Evolutionary conservation across 768 basidiomycete genomes (phyloP).

Genomic region (Termitomyces sp.): DNA sequence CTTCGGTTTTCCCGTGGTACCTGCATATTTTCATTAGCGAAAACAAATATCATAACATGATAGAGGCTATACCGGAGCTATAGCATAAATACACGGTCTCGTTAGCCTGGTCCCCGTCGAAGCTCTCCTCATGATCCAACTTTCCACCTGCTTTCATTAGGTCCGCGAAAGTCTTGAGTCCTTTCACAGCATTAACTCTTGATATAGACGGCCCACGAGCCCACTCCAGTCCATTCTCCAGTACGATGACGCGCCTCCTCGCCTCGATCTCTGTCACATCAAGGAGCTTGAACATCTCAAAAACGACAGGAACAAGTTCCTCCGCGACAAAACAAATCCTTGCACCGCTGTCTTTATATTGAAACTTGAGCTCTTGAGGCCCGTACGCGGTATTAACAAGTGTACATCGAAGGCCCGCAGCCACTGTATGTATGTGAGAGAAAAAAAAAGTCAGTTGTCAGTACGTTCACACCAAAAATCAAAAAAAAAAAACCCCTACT

Average conservation of each 20-base stretch:
- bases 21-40: conserved; percentile 25
- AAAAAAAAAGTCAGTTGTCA: background rate
- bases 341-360: conserved; percentile 64
- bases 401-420: conserved; percentile 64
- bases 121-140: conserved; percentile 46
- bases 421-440: conserved; percentile 24
- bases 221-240: conserved; percentile 44
- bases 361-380: conserved; percentile 59
- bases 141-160: conserved; percentile 38
- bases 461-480: background rate
- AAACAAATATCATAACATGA: background rate
- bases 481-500: conserved; percentile 2
- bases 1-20: conserved; percentile 78
- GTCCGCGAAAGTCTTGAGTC: conserved; percentile 14
- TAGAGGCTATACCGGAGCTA: conserved; percentile 25
- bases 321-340: conserved; percentile 60
- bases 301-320: conserved; percentile 45
- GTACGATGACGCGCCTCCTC: conserved; percentile 48
- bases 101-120: conserved; percentile 43
- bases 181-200: background rate
- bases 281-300: conserved; percentile 49
- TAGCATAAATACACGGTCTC: conserved; percentile 67
- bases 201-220: conserved; percentile 28
- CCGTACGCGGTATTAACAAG: conserved; percentile 76
- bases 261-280: conserved; percentile 44